Percentiles rank a stretch among this genome's conserved stretches.
These are phyloP conservation scores for Pseudocercospora fuligena DNA, from an alignment of 2,329 filamentous ascomycete species.

Conservation along the genomic window DNA sequence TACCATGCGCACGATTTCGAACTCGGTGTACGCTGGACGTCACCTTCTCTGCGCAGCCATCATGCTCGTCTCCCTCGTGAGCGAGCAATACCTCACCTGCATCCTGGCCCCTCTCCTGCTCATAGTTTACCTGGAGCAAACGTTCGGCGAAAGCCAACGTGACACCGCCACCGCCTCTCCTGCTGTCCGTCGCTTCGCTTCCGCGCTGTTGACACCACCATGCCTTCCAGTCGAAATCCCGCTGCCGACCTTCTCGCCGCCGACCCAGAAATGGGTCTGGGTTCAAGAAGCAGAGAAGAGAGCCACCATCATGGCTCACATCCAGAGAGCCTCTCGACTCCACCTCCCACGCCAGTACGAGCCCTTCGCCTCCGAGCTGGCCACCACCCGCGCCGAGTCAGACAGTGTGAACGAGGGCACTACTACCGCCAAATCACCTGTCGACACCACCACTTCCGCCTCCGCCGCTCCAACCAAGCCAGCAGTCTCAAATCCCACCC, in stretches of 20 bases:
- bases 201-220: not conserved
- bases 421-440: not conserved
- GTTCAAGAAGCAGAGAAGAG: not conserved
- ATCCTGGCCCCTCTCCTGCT: not conserved
- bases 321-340: not conserved
- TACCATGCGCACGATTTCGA: not conserved
- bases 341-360: not conserved
- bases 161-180: not conserved
- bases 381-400: not conserved
- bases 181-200: not conserved
- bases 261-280: not conserved
- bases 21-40: not conserved
- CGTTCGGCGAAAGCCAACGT: not conserved
- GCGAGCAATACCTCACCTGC: not conserved
- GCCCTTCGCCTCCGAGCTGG: not conserved
- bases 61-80: not conserved
- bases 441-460: not conserved
- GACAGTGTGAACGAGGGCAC: not conserved
- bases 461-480: too few species aligned
- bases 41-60: not conserved
- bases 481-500: not conserved
- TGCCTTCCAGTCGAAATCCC: not conserved
- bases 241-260: not conserved
- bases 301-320: not conserved
- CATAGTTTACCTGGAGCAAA: not conserved